Base-by-base conservation (phyloP, 2,329 filamentous ascomycete species). In the Ceratocystis colombiana region DNA sequence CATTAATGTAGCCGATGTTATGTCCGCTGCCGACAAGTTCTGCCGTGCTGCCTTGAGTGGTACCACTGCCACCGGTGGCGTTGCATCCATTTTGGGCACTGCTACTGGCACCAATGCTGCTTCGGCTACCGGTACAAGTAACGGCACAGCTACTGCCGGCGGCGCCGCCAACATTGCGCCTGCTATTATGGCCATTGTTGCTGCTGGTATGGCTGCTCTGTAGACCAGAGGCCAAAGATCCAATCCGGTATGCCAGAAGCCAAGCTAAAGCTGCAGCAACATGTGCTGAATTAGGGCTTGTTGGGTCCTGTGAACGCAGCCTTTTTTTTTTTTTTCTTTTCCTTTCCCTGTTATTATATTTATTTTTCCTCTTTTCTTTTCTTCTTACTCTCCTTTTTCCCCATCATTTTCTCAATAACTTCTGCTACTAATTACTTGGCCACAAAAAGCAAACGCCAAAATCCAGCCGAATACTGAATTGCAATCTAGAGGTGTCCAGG, bases 1-100 rank as follows among this genome's bases (percentile, higher is more conserved):
- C 20, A 62, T 20, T 22, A 3, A 17, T 10, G 17, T 57, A 78
- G 77, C 71, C 70, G 69, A 77, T 69, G 76, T 78, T 57, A 72
- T 77, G 61, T 75, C 76, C 67, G 76, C 75, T 53, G 72, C 73
- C 28, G 63, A 57, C 10, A 30, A 68, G 28, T 68, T 64, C 41
- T 64, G 59, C 68, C 59, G 57, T 62, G 64, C 64, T 30, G 67
- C 64, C 41, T 55, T 69, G 64, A 48, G 57, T 28, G 8, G 45
- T 4, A 37, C 63, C 48, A 28, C 50, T 30, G 30, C 57, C 55
- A 22, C 55, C 37, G 62, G 66, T 50, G 48, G 17, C 1, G 15
- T 57, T 22, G 25, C 25, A 5, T 22, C 20, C 57, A 66, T 65
- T 20, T 67, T 57, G 68, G 69, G 64, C 62, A 41, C 66, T 37